Conservation (phyloP, 352 stramenopile genomes). For the Pythium angustatum region DNA sequence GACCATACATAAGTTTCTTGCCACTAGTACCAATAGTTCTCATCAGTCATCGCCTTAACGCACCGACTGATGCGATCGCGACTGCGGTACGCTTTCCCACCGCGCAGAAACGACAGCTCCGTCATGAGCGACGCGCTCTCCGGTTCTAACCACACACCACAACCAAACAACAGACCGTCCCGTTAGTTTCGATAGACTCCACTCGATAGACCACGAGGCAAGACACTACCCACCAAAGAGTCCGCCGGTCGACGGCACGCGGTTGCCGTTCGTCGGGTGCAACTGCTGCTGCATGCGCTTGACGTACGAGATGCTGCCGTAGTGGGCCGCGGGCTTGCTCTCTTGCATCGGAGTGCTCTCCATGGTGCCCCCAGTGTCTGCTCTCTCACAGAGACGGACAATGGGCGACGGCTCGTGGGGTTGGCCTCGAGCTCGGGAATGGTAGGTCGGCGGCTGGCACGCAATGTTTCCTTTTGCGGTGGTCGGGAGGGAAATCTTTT, state of each 20-base stretch:
- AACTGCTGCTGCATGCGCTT: constrained; percentile 34
- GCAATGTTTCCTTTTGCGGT: constrained; percentile 7
- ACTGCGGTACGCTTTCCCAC: constrained; percentile 30
- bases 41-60: background rate
- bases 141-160: too few species aligned
- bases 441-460: too few species aligned
- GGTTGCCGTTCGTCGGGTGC: constrained; percentile 15
- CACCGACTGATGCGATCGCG: constrained; percentile 49
- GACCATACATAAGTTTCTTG: too few species aligned
- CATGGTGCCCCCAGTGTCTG: constrained; percentile 24
- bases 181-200: too few species aligned
- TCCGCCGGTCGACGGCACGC: background rate
- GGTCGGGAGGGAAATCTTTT: constrained; percentile 19
- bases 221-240: constrained; percentile 14
- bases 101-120: constrained; percentile 33
- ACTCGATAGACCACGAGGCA: too few species aligned
- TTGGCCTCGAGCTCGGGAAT: too few species aligned
- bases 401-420: too few species aligned
- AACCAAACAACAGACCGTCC: too few species aligned
- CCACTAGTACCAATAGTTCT: too few species aligned
- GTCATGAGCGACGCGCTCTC: constrained; percentile 34
- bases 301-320: constrained; percentile 45
- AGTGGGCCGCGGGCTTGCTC: constrained; percentile 25
- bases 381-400: too few species aligned
- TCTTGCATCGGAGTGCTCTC: constrained; percentile 38